Evolutionary conservation across 108 stramenopile species (phyloP).

Genomic region (Conticribra weissflogii): DNA sequence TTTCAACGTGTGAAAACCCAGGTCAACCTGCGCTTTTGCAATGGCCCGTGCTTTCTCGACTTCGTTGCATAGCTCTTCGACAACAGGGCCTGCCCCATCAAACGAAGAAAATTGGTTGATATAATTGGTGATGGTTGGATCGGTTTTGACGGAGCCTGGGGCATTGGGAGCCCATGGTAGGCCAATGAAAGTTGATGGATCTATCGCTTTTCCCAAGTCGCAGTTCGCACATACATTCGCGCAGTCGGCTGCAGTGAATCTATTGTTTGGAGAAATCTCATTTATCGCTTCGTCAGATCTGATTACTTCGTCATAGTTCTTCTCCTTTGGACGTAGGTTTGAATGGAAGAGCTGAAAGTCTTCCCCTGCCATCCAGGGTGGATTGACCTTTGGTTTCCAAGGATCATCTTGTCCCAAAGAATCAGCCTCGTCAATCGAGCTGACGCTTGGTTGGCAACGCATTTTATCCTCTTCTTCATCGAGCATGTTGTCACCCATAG

Average conservation of each 20-base stretch:
- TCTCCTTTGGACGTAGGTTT: conserved; percentile 32
- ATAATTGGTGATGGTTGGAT: background rate
- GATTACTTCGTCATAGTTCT: too few species aligned
- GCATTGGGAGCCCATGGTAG: conserved; percentile 29
- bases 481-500: conserved; percentile 18
- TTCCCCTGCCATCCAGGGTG: conserved; percentile 50
- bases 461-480: conserved; percentile 14
- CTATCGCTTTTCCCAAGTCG: conserved; percentile 27
- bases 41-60: conserved; percentile 78
- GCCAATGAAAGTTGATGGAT: conserved; percentile 30
- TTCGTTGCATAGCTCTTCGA: conserved; percentile 37
- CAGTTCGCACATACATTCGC: conserved; percentile 29
- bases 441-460: background rate
- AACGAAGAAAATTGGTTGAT: background rate
- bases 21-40: conserved; percentile 81
- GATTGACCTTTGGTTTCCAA: conserved; percentile 51
- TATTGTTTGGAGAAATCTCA: conserved; percentile 1
- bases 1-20: conserved; percentile 77
- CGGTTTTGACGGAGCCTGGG: background rate
- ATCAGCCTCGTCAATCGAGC: background rate
- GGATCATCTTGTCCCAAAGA: conserved; percentile 16
- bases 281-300: conserved; percentile 27
- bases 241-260: conserved; percentile 29
- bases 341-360: conserved; percentile 35
- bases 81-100: background rate